These are phyloP conservation scores for Aspergillus arachidicola DNA, from an alignment of 2,329 filamentous ascomycete species.

Conservation along the genomic window DNA sequence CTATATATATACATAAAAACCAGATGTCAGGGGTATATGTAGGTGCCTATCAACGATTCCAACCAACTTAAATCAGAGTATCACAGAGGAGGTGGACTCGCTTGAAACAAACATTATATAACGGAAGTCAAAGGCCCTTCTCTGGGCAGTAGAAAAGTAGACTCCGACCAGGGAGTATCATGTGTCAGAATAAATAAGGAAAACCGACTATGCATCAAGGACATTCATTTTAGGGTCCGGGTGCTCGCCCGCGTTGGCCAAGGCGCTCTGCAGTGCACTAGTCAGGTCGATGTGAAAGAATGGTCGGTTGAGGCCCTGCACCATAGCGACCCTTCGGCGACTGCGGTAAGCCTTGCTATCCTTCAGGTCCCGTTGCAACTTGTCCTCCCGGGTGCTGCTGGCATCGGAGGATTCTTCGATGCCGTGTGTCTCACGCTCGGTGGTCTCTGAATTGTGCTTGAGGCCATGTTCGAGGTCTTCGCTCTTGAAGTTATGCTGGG, in stretches of 20 bases:
- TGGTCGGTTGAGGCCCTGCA: constrained; percentile 85
- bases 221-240: constrained; percentile 6
- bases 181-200: neutral
- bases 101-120: constrained; percentile 4
- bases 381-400: constrained; percentile 35
- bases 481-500: constrained; percentile 25
- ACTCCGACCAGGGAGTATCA: neutral
- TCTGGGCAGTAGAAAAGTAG: neutral
- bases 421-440: constrained; percentile 34
- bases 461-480: constrained; percentile 38
- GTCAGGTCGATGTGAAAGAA: constrained; percentile 94
- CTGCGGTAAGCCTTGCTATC: constrained; percentile 52
- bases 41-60: constrained; percentile 6
- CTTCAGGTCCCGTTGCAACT: constrained; percentile 49
- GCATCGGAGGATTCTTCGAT: constrained; percentile 32
- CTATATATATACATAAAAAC: constrained; percentile 18
- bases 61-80: neutral
- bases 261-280: constrained; percentile 82
- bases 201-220: constrained; percentile 5
- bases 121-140: neutral
- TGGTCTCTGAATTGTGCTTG: constrained; percentile 32
- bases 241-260: constrained; percentile 64
- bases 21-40: constrained; percentile 15
- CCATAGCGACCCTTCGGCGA: constrained; percentile 58
- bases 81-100: neutral